These are phyloP conservation scores for Monoraphidium neglectum DNA, from an alignment of 139 green algal species.

Conservation along the genomic window DNA sequence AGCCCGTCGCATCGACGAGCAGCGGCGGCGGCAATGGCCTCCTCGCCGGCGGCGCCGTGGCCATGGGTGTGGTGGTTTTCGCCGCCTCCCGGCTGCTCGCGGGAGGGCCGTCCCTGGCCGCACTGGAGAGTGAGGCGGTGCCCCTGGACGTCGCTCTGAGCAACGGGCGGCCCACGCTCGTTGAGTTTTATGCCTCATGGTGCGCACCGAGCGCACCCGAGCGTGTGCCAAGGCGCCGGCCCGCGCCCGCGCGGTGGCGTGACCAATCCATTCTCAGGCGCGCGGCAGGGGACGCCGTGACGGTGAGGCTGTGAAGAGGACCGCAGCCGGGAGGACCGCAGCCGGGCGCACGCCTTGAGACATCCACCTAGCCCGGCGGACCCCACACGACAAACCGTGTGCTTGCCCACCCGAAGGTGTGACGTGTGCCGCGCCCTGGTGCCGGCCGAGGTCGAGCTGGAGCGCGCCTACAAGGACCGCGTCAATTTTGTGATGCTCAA, in stretches of 20 bases:
- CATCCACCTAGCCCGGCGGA: too few species aligned
- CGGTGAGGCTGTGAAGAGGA: too few species aligned
- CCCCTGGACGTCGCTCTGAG: constrained; percentile 76
- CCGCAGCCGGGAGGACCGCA: too few species aligned
- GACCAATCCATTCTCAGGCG: not conserved
- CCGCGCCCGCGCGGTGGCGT: not conserved
- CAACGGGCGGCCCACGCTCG: constrained; percentile 84
- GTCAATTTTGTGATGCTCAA: constrained; percentile 99
- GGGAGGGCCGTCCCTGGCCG: constrained; percentile 51
- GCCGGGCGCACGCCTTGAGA: too few species aligned
- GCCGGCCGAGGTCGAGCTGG: constrained; percentile 63
- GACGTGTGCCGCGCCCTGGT: constrained; percentile 87
- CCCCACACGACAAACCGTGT: too few species aligned
- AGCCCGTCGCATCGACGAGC: too few species aligned
- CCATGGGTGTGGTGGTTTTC: constrained; percentile 63
- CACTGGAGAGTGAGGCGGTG: constrained; percentile 62
- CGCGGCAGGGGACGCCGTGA: not conserved
- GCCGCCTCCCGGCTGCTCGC: constrained; percentile 44
- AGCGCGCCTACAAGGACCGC: constrained; percentile 72
- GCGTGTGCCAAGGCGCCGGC: too few species aligned
- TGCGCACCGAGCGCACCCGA: too few species aligned
- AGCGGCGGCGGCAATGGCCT: constrained; percentile 14
- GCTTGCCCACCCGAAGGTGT: constrained; percentile 49
- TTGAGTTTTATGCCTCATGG: constrained; percentile 98
- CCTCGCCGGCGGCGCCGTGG: constrained; percentile 62